Evolutionary conservation across 176 grass and related monocot genomes (phyloP).

Genomic region (Eragrostis nindensis): DNA sequence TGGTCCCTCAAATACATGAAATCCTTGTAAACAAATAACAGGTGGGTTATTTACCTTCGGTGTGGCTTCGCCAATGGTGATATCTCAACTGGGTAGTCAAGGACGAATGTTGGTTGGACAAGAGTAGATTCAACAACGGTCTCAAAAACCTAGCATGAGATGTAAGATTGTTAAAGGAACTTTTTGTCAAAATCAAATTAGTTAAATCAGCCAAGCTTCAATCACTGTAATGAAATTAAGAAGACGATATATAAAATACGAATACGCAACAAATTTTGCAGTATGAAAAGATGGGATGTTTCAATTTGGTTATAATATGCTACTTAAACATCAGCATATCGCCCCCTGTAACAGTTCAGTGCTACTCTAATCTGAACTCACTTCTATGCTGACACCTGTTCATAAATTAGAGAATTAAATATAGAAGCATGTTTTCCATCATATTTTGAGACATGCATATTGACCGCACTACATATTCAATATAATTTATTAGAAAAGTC

Average conservation of each 20-base stretch:
- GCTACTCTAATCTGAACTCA: conserved; percentile 14
- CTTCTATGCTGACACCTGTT: background rate
- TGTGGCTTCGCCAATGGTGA: conserved; percentile 96
- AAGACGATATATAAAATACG: conserved; percentile 11
- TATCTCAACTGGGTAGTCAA: conserved; percentile 98
- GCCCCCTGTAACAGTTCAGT: background rate
- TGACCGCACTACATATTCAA: background rate
- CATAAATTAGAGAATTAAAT: background rate
- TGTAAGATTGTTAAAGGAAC: conserved; percentile 22
- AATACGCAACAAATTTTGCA: background rate
- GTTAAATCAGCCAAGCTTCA: conserved; percentile 10
- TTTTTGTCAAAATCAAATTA: conserved; percentile 17
- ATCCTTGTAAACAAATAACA: background rate
- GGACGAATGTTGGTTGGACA: conserved; percentile 95
- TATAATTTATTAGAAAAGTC: conserved; percentile 24
- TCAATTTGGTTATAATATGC: background rate
- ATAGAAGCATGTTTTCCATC: conserved; percentile 17
- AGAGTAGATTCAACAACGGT: conserved; percentile 89
- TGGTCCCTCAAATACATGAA: conserved; percentile 5
- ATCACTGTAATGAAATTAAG: background rate
- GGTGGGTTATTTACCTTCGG: conserved; percentile 58
- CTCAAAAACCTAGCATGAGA: conserved; percentile 87
- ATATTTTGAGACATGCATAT: background rate
- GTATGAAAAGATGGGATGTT: background rate
- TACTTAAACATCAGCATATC: background rate